Base-by-base conservation (phyloP, 164 flowering plant genomes). In the Buxus sempervirens region DNA sequence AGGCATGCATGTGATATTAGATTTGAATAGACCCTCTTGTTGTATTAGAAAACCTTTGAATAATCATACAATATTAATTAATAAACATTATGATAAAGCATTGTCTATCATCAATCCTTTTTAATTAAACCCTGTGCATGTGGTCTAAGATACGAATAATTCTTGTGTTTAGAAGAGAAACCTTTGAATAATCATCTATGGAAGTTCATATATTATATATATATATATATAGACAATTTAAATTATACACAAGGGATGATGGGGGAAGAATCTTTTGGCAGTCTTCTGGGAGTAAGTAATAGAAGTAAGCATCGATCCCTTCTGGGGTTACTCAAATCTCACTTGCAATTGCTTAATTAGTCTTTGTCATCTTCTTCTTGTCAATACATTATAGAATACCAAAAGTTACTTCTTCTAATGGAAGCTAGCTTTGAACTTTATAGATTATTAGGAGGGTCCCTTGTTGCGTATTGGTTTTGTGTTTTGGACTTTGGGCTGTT, bases 1-100 rank as follows among this genome's bases (percentile, higher is more conserved):
- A n/a, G n/a, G n/a, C n/a, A n/a, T 66, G 77, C 83, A 80, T 75
- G 77, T 77, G 75, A 62, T 61, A 22, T 28, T 45, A 64, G 9
- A 62, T 71, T 76, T 71, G 69, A 70, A 65, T 56, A 36, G 54
- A 64, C 67, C 78, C 41, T 53, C 14, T 51, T 70, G 63, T 36
- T 54, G 41, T 63, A 36, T 45, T 62, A 45, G 19, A 63, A 32
- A 32, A 32, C 38, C 38, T 32, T 32, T 32, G 38, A 32, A 32
- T 32, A 32, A 32, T 32, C 38, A 32, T 3, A 32, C 7, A 7
- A 7, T 3, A 7, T 32, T 32, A 32, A 7, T 32, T 32, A 32
- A 32, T 32, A 32, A 32, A 32, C 7, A 32, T 32, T 7, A 32
- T 32, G 38, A 7, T 32, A 32, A 32, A 32, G 7, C n/a, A n/a